A percentile compares a stretch with the other conserved stretches of the same genome.
Conservation (phyloP, 352 stramenopile species). For the Elongisporangium anandrum region DNA sequence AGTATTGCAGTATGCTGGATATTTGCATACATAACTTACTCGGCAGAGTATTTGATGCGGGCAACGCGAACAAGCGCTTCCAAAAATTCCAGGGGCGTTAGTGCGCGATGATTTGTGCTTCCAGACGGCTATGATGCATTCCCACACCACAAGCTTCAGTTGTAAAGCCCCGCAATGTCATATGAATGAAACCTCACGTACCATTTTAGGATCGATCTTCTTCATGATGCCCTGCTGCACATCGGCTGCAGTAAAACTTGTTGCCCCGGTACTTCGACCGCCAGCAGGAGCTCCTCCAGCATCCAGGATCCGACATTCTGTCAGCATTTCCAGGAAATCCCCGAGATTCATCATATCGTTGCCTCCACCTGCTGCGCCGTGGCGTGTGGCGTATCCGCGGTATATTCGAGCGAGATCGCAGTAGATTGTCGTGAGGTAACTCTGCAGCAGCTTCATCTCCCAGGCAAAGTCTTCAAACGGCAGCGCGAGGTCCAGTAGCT, state of each 20-base stretch:
- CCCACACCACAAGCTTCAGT: too few relatives aligned
- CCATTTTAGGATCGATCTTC: conserved; percentile 45
- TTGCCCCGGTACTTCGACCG: not conserved
- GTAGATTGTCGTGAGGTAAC: conserved; percentile 58
- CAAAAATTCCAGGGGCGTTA: conserved; percentile 61
- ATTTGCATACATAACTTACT: conserved; percentile 20
- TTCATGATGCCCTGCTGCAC: conserved; percentile 7
- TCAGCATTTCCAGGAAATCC: conserved; percentile 54
- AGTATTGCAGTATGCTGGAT: not conserved
- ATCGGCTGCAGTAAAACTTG: not conserved
- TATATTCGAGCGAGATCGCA: conserved; percentile 77
- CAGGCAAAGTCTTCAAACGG: conserved; percentile 63
- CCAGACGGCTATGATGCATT: not conserved
- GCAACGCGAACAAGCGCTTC: conserved; percentile 57
- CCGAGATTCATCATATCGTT: conserved; percentile 46
- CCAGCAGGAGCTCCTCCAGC: not conserved
- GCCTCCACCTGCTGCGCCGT: conserved; percentile 8
- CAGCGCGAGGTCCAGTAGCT: conserved; percentile 45
- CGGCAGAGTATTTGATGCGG: conserved; percentile 58
- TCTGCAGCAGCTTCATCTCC: conserved; percentile 73
- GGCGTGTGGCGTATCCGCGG: conserved; percentile 50
- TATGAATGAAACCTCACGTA: conserved; percentile 11
- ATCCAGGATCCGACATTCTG: conserved; percentile 59
- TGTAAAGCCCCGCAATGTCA: not conserved
- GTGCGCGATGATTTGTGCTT: conserved; percentile 17